Evolutionary conservation across 352 stramenopile species (phyloP), one percentile per base, ranked within the genome.

Genomic region (Pythium chondricola): DNA sequence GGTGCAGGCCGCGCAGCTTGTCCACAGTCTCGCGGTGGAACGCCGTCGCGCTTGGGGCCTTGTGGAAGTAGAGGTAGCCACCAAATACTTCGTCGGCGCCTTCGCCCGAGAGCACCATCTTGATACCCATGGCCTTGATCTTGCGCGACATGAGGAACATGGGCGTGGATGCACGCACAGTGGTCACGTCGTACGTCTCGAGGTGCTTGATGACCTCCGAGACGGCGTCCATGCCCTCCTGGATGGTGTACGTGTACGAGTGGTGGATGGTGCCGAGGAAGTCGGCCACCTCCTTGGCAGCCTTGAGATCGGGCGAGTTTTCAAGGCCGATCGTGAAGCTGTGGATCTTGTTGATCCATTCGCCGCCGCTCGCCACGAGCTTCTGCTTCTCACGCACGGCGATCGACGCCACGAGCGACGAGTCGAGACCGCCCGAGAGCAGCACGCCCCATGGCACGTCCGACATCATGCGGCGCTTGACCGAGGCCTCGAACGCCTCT

Each of bases 31-130:
- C 80, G 38, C 84, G 91, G 71, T 98, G 96, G 71, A 99, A 91
- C 30, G 73, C 77, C 50, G 77, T 67, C 32, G 79, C 76, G 66
- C 97, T 98, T 26, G 96, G 97, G 17, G 95, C 95, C 81, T 99
- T 99, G 80, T 99, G 96, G 84, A 99, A 99, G 84, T 99, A 99
- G 31, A 99, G 71, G 72, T 99, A 99, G 20, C 97, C 97, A 24
- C 93, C 96, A 58, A 99, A 98, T 6, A 98, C 85, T 61, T 99
- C 97, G 63, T 99, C 97, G 7, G 96, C 95, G 27, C 97, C 97
- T 71, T 99, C 97, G 17, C 97, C 97, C 17, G 79, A 97, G 20
- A 99, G 73, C 44, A 99, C 97, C 96, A 99, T 99, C 75, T 99
- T 99, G 61, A 99, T 98, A 38, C 96, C 96, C 93, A 99, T 98